Percentiles rank a stretch among this genome's conserved stretches.
phyloP scores from a whole-genome alignment of 768 basidiomycete species.

The Tylopilus subfusipes region DNA sequence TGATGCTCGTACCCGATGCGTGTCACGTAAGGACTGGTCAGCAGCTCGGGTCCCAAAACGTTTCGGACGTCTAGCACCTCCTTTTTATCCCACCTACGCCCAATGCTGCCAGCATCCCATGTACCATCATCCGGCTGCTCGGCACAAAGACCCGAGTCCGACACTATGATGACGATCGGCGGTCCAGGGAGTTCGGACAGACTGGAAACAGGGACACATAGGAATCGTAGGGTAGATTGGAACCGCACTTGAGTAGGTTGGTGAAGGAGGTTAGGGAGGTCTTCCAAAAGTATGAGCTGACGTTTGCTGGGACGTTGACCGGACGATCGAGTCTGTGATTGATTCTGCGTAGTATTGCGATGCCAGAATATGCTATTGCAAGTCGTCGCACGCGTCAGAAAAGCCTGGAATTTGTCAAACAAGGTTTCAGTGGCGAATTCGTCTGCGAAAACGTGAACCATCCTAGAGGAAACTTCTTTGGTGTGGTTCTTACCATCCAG shows the following conservation, averaged over 20 bases:
- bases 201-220: slow-evolving; percentile 37
- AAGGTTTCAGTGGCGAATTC: slow-evolving; percentile 26
- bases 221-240: slow-evolving; percentile 60
- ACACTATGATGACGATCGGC: slow-evolving; percentile 81
- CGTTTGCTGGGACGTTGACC: slow-evolving; percentile 28
- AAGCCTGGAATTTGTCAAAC: slow-evolving; percentile 71
- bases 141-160: slow-evolving; percentile 77
- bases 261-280: slow-evolving; percentile 89
- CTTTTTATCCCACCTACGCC: slow-evolving; percentile 45
- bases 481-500: slow-evolving; percentile 6
- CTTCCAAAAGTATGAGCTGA: slow-evolving; percentile 78
- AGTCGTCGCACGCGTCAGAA: slow-evolving; percentile 64
- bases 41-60: slow-evolving; percentile 65
- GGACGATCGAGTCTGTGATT: slow-evolving; percentile 1
- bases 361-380: slow-evolving; percentile 51
- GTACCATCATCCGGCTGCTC: slow-evolving; percentile 49
- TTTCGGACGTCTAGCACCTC: slow-evolving; percentile 63
- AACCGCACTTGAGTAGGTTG: slow-evolving; percentile 63
- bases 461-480: not conserved
- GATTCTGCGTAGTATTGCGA: slow-evolving; percentile 7
- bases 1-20: slow-evolving; percentile 61
- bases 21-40: slow-evolving; percentile 72
- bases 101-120: slow-evolving; percentile 43
- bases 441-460: slow-evolving; percentile 5
- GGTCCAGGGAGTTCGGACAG: slow-evolving; percentile 26